phyloP scores from a whole-genome alignment of 116 monocot species.

The Cymodocea nodosa region DNA sequence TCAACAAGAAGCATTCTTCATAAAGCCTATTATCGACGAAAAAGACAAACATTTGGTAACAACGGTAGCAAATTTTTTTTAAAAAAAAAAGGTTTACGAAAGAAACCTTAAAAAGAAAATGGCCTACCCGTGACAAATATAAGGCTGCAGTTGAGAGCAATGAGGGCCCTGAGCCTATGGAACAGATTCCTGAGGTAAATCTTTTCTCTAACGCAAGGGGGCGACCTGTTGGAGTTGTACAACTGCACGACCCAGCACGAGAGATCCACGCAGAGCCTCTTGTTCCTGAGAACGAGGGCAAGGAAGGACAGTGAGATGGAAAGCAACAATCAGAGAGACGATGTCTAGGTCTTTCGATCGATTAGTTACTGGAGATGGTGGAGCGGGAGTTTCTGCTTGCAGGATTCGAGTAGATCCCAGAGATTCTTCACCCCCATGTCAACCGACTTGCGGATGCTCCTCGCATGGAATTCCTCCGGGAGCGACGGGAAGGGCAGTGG shows the following conservation, averaged over 20 bases:
- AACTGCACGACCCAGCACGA: slow-evolving; percentile 90
- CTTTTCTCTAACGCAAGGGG: slow-evolving; percentile 41
- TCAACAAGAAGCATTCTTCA: too few species aligned
- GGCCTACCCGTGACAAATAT: slow-evolving; percentile 66
- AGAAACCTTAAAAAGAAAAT: neutral
- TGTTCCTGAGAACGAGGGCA: slow-evolving; percentile 48
- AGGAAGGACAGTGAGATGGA: neutral
- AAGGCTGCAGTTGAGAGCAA: slow-evolving; percentile 76
- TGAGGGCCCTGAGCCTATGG: slow-evolving; percentile 72
- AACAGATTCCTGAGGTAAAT: slow-evolving; percentile 60
- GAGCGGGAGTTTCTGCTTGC: slow-evolving; percentile 93
- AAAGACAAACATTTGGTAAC: neutral
- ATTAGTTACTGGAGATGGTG: slow-evolving; percentile 67
- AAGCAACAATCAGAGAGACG: neutral
- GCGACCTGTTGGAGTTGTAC: slow-evolving; percentile 28
- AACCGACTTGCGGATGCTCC: neutral
- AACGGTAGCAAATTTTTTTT: neutral
- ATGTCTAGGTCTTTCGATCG: neutral
- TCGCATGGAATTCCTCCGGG: neutral
- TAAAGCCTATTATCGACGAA: too few species aligned
- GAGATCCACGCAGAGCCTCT: slow-evolving; percentile 85
- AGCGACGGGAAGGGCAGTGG: neutral
- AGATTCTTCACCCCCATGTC: slow-evolving; percentile 87
- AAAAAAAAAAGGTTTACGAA: neutral
- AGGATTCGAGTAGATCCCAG: slow-evolving; percentile 92